Evolutionary conservation across 164 flowering plant genomes (phyloP).

Genomic region (Chimonanthus salicifolius): DNA sequence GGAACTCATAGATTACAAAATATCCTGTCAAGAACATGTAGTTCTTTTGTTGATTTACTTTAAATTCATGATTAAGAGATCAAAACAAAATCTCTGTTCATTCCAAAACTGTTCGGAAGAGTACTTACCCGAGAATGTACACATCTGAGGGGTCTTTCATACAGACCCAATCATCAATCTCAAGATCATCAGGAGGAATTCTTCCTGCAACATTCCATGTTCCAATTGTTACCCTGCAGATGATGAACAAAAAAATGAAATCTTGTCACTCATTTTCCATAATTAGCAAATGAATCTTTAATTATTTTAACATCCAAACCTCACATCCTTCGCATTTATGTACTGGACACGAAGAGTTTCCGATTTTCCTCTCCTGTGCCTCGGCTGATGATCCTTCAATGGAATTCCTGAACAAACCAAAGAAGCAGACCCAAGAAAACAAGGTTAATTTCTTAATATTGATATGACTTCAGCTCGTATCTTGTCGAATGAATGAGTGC

Average conservation of each 20-base stretch:
- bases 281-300: neutral
- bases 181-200: conserved; percentile 59
- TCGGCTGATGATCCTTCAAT: conserved; percentile 25
- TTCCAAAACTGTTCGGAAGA: neutral
- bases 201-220: conserved; percentile 98
- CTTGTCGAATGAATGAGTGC: neutral
- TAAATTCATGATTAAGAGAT: neutral
- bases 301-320: conserved; percentile 39
- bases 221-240: conserved; percentile 61
- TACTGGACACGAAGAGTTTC: conserved; percentile 83
- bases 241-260: neutral
- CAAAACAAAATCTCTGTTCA: neutral
- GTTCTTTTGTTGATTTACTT: too few species aligned
- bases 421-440: neutral
- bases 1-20: too few species aligned
- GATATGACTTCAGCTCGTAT: neutral
- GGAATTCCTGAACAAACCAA: conserved; percentile 32
- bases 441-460: too few species aligned
- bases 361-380: conserved; percentile 79
- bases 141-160: conserved; percentile 73
- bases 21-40: too few species aligned
- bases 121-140: conserved; percentile 75
- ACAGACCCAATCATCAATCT: conserved; percentile 87
- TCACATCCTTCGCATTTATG: conserved; percentile 84
- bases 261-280: neutral